Evolutionary conservation across 352 stramenopile species (phyloP), one percentile per base, ranked within the genome.

Genomic region (Pythium periplocum): DNA sequence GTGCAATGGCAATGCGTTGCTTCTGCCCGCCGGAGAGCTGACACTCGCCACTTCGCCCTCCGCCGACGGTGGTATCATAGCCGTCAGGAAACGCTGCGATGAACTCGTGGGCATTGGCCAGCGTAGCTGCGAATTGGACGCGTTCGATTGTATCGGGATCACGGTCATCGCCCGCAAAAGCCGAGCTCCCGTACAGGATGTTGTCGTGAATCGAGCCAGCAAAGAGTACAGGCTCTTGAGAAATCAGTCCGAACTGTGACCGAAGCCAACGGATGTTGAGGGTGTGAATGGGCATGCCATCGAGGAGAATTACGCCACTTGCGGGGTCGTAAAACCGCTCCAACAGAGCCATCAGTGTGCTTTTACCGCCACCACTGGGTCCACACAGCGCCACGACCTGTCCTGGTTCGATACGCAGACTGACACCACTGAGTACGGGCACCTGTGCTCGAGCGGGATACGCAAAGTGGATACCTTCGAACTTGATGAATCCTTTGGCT

Each of bases 91-190:
- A 90, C 3, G 54, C 53, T 0, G 67, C 68, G 66, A 98, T 97
- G 61, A 98, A 99, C 12, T 81, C 69, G 58, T 97, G 76, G 1
- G 93, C 93, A 56, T 98, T 96, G 32, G 95, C 95, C 10, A 96
- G 61, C 47, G 83, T 65, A 1, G 93, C 90, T 17, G 93, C 95
- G 33, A 76, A 53, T 17, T 87, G 64, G 55, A 98, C 72, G 49
- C 95, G 83, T 2, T 86, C 76, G 35, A 67, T 51, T 1, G 33
- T 74, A 3, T 53, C 53, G 2, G 9, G 2, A 1, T 33, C 12
- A 10, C 54, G 61, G 26, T 72, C 59, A 36, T 65, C 60, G 39
- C 68, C 61, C 7, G 17, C 17, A 26, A 26, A 26, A 26, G 17
- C 17, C 17, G 17, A 26, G 17, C 17, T 26, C 17, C 74, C 79